A percentile compares a stretch with the other conserved stretches of the same genome.
Conservation (phyloP, 305 asterid species). For the Fraxinus paxiana region DNA sequence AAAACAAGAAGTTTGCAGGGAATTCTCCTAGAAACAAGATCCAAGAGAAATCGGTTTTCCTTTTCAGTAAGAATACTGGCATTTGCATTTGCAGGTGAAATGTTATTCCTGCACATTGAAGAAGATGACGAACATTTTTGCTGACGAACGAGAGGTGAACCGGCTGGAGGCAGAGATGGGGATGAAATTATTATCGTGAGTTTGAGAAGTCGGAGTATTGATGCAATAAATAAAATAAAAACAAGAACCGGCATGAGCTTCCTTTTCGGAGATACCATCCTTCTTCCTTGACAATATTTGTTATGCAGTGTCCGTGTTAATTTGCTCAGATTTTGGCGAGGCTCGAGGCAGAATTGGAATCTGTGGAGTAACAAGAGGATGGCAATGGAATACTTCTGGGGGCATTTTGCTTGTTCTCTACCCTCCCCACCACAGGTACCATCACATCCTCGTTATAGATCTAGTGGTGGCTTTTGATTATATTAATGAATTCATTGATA, state of each 20-base stretch:
- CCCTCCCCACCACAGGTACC: slow-evolving; percentile 11
- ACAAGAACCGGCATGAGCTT: slow-evolving; percentile 53
- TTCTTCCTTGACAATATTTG: slow-evolving; percentile 20
- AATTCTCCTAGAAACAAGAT: slow-evolving; percentile 42
- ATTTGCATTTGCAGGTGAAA: not conserved
- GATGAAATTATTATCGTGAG: slow-evolving; percentile 42
- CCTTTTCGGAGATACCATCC: slow-evolving; percentile 49
- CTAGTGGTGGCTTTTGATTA: not conserved
- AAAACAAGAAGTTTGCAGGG: slow-evolving; percentile 77
- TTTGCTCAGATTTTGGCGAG: slow-evolving; percentile 15
- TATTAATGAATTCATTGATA: slow-evolving; percentile 11
- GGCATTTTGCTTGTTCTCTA: slow-evolving; percentile 48
- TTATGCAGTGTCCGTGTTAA: slow-evolving; percentile 30
- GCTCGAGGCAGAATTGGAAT: slow-evolving; percentile 33
- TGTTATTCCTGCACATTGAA: not conserved
- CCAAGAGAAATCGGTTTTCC: slow-evolving; percentile 50
- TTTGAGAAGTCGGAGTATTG: slow-evolving; percentile 59
- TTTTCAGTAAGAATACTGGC: slow-evolving; percentile 38
- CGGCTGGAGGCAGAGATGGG: not conserved
- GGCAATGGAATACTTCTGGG: slow-evolving; percentile 34
- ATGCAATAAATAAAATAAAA: slow-evolving; percentile 46
- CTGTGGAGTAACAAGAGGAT: slow-evolving; percentile 31
- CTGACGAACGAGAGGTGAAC: slow-evolving; percentile 13
- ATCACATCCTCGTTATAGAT: slow-evolving; percentile 24
- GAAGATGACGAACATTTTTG: slow-evolving; percentile 13